Evolutionary conservation across 805 yeast species (phyloP).

Genomic region (Lachancea sp.): DNA sequence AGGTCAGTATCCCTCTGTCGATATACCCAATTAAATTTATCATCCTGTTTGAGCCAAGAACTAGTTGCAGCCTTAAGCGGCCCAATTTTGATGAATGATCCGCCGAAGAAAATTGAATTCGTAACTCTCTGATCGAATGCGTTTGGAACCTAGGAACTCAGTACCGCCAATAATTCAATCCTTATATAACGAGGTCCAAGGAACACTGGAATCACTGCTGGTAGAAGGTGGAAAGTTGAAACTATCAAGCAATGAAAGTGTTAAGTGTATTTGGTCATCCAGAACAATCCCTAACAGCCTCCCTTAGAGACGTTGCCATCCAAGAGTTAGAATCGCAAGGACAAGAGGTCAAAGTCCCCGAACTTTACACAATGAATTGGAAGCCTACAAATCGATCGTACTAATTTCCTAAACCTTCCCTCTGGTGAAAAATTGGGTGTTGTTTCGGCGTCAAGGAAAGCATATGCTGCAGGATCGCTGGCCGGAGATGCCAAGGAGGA

Average conservation of each 20-base stretch:
- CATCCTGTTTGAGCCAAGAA: too few relatives aligned
- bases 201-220: too few relatives aligned
- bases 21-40: too few relatives aligned
- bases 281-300: constrained; percentile 24
- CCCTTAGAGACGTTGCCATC: constrained; percentile 16
- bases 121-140: too few relatives aligned
- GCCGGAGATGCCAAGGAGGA: constrained; percentile 27
- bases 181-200: too few relatives aligned
- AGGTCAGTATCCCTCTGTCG: too few relatives aligned
- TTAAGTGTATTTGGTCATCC: constrained; percentile 30
- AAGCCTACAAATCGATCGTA: constrained; percentile 19
- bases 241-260: constrained; percentile 13
- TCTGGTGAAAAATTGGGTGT: constrained; percentile 15
- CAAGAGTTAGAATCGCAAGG: constrained; percentile 20
- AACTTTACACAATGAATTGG: constrained; percentile 23
- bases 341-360: constrained; percentile 26
- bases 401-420: constrained; percentile 18
- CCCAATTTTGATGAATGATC: too few relatives aligned
- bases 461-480: constrained; percentile 12
- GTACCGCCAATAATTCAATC: too few relatives aligned
- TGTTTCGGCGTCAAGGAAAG: constrained; percentile 17
- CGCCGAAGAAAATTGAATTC: too few relatives aligned
- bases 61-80: too few relatives aligned
- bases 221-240: too few relatives aligned
- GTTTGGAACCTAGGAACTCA: too few relatives aligned